phyloP scores from a whole-genome alignment of 345 rosid species.

The Physaria fendleri region DNA sequence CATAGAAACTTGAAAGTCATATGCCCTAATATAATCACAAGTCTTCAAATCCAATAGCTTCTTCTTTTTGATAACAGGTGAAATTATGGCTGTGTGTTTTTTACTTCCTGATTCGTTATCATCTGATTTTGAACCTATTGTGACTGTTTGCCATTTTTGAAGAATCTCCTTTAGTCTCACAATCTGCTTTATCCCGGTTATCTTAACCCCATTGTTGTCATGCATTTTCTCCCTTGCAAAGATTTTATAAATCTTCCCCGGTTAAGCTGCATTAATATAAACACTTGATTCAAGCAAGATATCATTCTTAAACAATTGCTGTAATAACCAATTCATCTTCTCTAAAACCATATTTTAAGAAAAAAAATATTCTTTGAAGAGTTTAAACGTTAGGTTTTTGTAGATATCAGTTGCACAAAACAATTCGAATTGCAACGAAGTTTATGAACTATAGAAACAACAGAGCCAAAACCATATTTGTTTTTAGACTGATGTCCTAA shows the following conservation, averaged over 20 bases:
- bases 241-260: constrained; percentile 37
- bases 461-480: neutral
- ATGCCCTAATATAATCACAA: constrained; percentile 43
- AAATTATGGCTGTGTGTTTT: constrained; percentile 31
- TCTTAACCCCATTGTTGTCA: constrained; percentile 45
- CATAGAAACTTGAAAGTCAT: neutral
- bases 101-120: constrained; percentile 11
- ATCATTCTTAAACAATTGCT: neutral
- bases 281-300: neutral
- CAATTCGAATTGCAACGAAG: neutral
- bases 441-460: neutral
- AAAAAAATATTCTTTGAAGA: too few species aligned
- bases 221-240: constrained; percentile 46
- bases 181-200: constrained; percentile 74
- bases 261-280: constrained; percentile 9
- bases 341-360: neutral
- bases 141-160: constrained; percentile 77
- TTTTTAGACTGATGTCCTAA: neutral
- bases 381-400: neutral
- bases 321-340: neutral
- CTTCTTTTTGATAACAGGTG: constrained; percentile 44
- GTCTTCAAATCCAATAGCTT: constrained; percentile 36
- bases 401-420: neutral
- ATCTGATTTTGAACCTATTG: constrained; percentile 40
- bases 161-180: constrained; percentile 75